Evolutionary conservation across 371 early-diverging fungal species (phyloP).

Genomic region (Nematocida ausubeli): DNA sequence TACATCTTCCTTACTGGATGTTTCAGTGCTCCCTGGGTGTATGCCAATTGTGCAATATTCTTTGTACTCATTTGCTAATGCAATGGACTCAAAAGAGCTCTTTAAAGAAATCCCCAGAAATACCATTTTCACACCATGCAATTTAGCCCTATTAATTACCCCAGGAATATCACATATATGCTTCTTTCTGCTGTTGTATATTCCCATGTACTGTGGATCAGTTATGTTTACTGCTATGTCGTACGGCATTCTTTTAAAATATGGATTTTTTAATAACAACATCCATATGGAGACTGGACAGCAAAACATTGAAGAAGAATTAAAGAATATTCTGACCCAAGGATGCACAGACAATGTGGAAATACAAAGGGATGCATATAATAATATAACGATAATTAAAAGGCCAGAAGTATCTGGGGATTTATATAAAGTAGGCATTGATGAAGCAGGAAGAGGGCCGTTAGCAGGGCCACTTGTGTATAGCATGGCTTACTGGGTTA

Average conservation of each 20-base stretch:
- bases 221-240: conserved; percentile 58
- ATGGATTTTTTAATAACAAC: neutral
- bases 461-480: conserved; percentile 74
- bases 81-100: conserved; percentile 16
- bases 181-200: conserved; percentile 21
- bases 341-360: neutral
- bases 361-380: conserved; percentile 23
- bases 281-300: neutral
- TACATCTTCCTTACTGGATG: neutral
- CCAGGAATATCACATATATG: conserved; percentile 6
- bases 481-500: conserved; percentile 46
- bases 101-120: conserved; percentile 23
- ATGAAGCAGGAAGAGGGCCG: conserved; percentile 98
- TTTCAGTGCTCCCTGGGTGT: conserved; percentile 30
- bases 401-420: conserved; percentile 13
- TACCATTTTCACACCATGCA: conserved; percentile 18
- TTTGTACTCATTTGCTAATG: conserved; percentile 10
- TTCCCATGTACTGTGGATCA: conserved; percentile 45
- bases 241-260: conserved; percentile 33
- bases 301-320: neutral
- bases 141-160: conserved; percentile 17
- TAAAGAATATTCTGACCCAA: neutral
- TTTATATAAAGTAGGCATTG: conserved; percentile 75
- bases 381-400: conserved; percentile 28
- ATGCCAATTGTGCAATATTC: conserved; percentile 29